Evolutionary conservation across 352 stramenopile species (phyloP).

Genomic region (Pythium phragmiticola): DNA sequence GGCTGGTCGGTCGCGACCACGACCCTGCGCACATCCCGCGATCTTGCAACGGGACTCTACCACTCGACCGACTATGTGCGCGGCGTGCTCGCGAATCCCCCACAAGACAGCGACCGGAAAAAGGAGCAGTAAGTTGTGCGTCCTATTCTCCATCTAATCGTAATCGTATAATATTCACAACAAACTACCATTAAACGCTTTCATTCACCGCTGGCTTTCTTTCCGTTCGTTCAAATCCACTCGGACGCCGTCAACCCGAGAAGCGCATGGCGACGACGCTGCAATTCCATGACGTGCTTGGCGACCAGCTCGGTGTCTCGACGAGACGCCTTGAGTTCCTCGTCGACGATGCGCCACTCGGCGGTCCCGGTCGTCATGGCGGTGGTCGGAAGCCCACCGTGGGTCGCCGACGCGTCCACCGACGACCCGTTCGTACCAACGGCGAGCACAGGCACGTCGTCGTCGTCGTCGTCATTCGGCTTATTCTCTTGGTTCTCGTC

Average conservation of each 20-base stretch:
- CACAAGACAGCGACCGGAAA: slow-evolving; percentile 3
- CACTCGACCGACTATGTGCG: slow-evolving; percentile 41
- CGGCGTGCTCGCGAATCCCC: slow-evolving; percentile 24
- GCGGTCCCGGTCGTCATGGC: not conserved
- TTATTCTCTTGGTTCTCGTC: not conserved
- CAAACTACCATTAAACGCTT: not conserved
- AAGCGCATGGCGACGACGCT: not conserved
- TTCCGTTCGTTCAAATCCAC: not conserved
- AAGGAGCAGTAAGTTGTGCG: slow-evolving; percentile 4
- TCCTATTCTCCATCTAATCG: too few relatives aligned
- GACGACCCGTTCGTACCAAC: not conserved
- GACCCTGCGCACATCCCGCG: slow-evolving; percentile 42
- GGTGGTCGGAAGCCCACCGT: not conserved
- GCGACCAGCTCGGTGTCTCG: not conserved
- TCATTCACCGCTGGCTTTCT: not conserved
- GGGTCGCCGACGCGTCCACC: not conserved
- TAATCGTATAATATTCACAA: too few relatives aligned
- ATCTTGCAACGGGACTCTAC: slow-evolving; percentile 46
- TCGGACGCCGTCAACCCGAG: not conserved
- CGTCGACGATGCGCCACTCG: not conserved
- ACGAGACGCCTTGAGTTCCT: not conserved
- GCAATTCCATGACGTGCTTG: not conserved
- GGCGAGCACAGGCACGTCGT: too few relatives aligned
- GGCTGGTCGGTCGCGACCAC: slow-evolving; percentile 43
- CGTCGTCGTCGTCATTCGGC: too few relatives aligned